Conservation (phyloP, 2,329 filamentous ascomycete species). For the Penicillium sp. region DNA sequence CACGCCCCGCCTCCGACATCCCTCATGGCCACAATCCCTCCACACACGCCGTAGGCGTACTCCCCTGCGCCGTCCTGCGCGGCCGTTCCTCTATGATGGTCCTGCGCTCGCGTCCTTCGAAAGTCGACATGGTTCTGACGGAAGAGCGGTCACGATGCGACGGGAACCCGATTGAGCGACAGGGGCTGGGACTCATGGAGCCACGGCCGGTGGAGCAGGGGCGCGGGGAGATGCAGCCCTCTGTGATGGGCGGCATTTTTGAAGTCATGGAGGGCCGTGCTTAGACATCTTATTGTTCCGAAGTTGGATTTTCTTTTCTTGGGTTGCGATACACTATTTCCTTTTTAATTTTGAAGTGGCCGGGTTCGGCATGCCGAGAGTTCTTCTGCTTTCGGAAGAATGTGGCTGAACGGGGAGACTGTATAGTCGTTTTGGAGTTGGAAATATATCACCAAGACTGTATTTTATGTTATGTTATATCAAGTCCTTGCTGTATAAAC, state of each 20-base stretch:
- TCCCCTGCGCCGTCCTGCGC: conserved; percentile 30
- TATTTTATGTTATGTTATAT: not conserved
- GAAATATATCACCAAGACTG: conserved; percentile 2
- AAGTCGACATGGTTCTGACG: conserved; percentile 46
- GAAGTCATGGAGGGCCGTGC: conserved; percentile 48
- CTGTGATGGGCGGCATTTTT: conserved; percentile 50
- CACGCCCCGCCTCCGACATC: not conserved
- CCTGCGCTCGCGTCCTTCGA: conserved; percentile 45
- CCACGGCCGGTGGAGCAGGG: conserved; percentile 43
- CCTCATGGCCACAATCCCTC: not conserved
- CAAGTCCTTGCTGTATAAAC: not conserved
- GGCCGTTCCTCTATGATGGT: conserved; percentile 33
- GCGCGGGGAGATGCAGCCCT: conserved; percentile 29
- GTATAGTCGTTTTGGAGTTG: conserved; percentile 5
- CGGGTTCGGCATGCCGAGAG: not conserved
- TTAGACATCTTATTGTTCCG: conserved; percentile 17
- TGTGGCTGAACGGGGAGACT: not conserved
- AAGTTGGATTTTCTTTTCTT: conserved; percentile 1
- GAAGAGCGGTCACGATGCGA: conserved; percentile 45
- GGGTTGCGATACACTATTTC: conserved; percentile 4
- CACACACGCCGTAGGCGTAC: conserved; percentile 20
- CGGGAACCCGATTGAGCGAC: conserved; percentile 40
- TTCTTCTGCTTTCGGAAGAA: conserved; percentile 9
- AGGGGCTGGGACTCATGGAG: conserved; percentile 47
- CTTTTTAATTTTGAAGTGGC: not conserved